Percentiles rank a stretch among this genome's conserved stretches.
These are phyloP conservation scores for Gaeumannomyces tritici DNA, from an alignment of 2,329 filamentous ascomycete genomes.

Conservation along the genomic window DNA sequence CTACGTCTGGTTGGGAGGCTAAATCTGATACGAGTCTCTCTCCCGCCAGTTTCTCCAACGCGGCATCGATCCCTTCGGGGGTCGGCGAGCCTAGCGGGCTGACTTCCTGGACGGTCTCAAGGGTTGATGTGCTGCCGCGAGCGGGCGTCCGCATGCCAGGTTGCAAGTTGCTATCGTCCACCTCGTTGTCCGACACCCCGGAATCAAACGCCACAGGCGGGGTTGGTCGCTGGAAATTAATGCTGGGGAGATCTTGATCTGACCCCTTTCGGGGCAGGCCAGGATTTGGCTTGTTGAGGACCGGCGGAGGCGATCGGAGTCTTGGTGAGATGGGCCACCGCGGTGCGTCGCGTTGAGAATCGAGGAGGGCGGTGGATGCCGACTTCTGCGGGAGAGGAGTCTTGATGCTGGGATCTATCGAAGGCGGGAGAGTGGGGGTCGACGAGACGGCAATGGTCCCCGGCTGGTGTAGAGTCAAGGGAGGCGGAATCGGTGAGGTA, in stretches of 20 bases:
- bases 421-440: conserved; percentile 55
- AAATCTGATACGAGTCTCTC: conserved; percentile 36
- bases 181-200: conserved; percentile 38
- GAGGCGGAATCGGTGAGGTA: conserved; percentile 41
- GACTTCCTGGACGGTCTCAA: conserved; percentile 89
- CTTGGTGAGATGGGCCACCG: conserved; percentile 73
- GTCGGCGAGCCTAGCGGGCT: conserved; percentile 71
- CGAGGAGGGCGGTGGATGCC: conserved; percentile 25
- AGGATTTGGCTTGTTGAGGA: conserved; percentile 34
- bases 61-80: conserved; percentile 39
- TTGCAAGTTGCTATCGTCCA: conserved; percentile 37
- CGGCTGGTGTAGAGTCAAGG: conserved; percentile 23
- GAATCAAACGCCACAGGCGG: conserved; percentile 29
- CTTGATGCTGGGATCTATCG: conserved; percentile 52
- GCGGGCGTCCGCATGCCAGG: conserved; percentile 51
- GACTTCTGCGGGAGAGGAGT: conserved; percentile 57
- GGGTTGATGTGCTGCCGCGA: conserved; percentile 48
- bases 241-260: conserved; percentile 40
- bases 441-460: conserved; percentile 59
- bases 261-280: conserved; percentile 27
- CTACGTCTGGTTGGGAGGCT: conserved; percentile 28
- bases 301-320: conserved; percentile 66
- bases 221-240: conserved; percentile 43
- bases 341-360: conserved; percentile 44
- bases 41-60: conserved; percentile 37